Percentiles rank a stretch among this genome's conserved stretches.
These are phyloP conservation scores for Didymella lethalis DNA, from an alignment of 2,329 filamentous ascomycete species.

Conservation along the genomic window DNA sequence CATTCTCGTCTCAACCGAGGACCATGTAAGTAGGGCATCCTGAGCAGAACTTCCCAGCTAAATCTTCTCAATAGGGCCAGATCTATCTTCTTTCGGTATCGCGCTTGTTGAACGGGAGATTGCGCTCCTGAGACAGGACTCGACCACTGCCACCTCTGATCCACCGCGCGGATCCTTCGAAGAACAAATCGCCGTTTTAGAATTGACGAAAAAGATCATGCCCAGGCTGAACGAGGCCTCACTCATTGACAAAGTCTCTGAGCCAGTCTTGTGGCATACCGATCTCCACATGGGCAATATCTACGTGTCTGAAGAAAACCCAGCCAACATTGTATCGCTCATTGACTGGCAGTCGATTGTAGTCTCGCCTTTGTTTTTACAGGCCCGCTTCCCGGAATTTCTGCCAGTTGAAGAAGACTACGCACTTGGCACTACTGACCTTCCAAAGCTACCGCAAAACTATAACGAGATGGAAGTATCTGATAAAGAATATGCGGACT, in stretches of 20 bases:
- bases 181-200: background rate
- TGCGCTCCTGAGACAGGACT: constrained; percentile 1
- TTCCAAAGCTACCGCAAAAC: constrained; percentile 20
- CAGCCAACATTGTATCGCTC: constrained; percentile 30
- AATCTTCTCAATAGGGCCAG: constrained; percentile 26
- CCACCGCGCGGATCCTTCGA: background rate
- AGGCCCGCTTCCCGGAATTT: constrained; percentile 31
- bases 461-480: constrained; percentile 21
- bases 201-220: background rate
- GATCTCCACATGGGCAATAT: constrained; percentile 53
- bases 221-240: background rate
- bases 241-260: constrained; percentile 16
- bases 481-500: constrained; percentile 14
- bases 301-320: constrained; percentile 33
- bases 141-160: background rate
- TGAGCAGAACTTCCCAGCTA: constrained; percentile 3
- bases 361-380: constrained; percentile 30
- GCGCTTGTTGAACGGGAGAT: constrained; percentile 32
- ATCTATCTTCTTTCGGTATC: constrained; percentile 28
- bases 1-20: constrained; percentile 20
- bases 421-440: constrained; percentile 10
- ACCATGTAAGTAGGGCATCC: constrained; percentile 24
- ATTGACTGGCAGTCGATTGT: constrained; percentile 39
- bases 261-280: constrained; percentile 36
- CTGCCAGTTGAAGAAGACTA: constrained; percentile 28